Conservation (phyloP, 306 rosid species). For the Phaseolus lunatus region DNA sequence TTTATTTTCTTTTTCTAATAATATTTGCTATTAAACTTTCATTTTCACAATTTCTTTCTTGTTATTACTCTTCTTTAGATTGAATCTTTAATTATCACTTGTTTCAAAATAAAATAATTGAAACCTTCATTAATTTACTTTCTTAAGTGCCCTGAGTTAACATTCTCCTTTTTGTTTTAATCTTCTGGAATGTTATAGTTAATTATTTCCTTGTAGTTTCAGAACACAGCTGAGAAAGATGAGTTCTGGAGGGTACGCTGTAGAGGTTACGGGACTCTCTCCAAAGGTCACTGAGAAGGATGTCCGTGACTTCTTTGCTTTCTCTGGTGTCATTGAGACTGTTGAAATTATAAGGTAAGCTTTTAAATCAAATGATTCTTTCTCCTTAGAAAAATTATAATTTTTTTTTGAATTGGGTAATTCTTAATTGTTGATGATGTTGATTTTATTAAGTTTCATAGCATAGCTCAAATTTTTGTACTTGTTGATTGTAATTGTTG, state of each 20-base stretch:
- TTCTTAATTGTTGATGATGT: background rate
- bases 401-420: background rate
- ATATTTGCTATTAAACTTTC: no score
- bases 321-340: slow-evolving; percentile 74
- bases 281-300: slow-evolving; percentile 77
- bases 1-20: no score
- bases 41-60: no score
- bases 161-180: no score
- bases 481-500: slow-evolving; percentile 16
- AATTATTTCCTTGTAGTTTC: background rate
- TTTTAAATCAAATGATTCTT: background rate
- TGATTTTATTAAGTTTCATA: background rate
- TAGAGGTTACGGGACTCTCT: slow-evolving; percentile 87
- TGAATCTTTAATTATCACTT: no score
- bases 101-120: no score
- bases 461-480: slow-evolving; percentile 1
- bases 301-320: slow-evolving; percentile 77
- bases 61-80: no score
- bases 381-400: background rate
- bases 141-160: no score
- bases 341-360: slow-evolving; percentile 75
- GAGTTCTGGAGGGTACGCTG: slow-evolving; percentile 66
- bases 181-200: background rate
- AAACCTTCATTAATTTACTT: no score
- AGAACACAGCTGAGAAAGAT: slow-evolving; percentile 41